Conservation (phyloP, 2,329 filamentous ascomycete genomes). For the Claviceps sp. region DNA sequence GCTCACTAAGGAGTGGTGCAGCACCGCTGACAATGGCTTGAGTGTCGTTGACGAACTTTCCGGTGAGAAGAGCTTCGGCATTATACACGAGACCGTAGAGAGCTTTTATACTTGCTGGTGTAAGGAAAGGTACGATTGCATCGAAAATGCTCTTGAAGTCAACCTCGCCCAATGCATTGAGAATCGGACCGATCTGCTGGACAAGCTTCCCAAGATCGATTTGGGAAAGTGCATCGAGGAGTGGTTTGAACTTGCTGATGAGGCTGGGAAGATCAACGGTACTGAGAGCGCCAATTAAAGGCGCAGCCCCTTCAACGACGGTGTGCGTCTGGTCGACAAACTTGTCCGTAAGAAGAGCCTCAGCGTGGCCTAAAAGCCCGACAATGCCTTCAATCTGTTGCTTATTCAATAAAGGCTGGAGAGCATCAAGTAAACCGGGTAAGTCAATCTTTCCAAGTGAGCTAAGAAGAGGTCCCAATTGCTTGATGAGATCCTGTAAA, state of each 20-base stretch:
- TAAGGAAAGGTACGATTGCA: constrained; percentile 21
- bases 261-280: constrained; percentile 21
- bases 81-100: constrained; percentile 23
- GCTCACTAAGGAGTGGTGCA: constrained; percentile 21
- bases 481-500: constrained; percentile 15
- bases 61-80: constrained; percentile 24
- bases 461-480: constrained; percentile 17
- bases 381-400: constrained; percentile 20
- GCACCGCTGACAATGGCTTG: constrained; percentile 24
- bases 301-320: constrained; percentile 22
- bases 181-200: constrained; percentile 16
- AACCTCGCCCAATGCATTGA: constrained; percentile 17
- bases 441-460: constrained; percentile 19
- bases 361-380: constrained; percentile 21
- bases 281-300: constrained; percentile 22
- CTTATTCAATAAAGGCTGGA: constrained; percentile 21
- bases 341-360: constrained; percentile 18
- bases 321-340: constrained; percentile 18
- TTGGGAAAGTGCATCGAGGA: constrained; percentile 18
- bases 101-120: constrained; percentile 19
- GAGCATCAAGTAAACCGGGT: constrained; percentile 18
- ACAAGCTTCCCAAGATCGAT: constrained; percentile 16
- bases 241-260: constrained; percentile 16
- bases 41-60: constrained; percentile 27
- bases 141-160: constrained; percentile 22